Base-by-base conservation (phyloP, 23 red algal species). In the Gracilaria vermiculophylla region DNA sequence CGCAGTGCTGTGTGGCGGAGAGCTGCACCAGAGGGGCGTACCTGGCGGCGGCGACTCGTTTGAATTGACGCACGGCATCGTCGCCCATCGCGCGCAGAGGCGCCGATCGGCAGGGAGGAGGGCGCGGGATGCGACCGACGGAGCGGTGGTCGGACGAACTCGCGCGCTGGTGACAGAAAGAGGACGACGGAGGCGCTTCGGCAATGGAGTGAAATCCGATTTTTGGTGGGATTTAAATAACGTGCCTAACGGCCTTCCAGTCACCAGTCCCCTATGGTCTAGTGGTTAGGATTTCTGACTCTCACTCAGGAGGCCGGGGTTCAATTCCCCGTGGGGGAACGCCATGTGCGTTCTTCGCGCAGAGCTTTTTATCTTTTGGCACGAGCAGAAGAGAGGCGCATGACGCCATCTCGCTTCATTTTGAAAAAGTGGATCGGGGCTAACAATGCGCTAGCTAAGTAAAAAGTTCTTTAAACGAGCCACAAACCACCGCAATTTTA, bases 251-350 rank as follows among this genome's bases (percentile, higher is more conserved):
- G n/a, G n/a, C n/a, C n/a, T n/a, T n/a, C n/a, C 28, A 11, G 17
- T 13, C 58, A 13, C 28, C 39, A 24, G 6, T 81, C 77, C 78
- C 78, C 78, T 82, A 82, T 82, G 78, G 78, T 82, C 78, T 82
- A 82, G 78, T 82, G 78, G 78, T 82, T 82, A 82, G 78, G 78
- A 82, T 82, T 82, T 82, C 78, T 64, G 78, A 82, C 78, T 82
- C 78, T 82, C 78, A 82, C 78, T 82, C 78, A 64, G 78, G 78
- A 82, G 78, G 78, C 78, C 78, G 78, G 78, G 78, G 78, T 82
- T 82, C 78, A 82, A 82, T 82, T 82, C 78, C 78, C 78, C 78
- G 78, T 82, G 78, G 78, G 78, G 78, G 78, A 82, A 82, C 23
- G 3, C 27, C 10, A n/a, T 50, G 27, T 29, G 20, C 33, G n/a